phyloP scores from a whole-genome alignment of 495 filamentous ascomycete genomes.

The Penicillium angulare region DNA sequence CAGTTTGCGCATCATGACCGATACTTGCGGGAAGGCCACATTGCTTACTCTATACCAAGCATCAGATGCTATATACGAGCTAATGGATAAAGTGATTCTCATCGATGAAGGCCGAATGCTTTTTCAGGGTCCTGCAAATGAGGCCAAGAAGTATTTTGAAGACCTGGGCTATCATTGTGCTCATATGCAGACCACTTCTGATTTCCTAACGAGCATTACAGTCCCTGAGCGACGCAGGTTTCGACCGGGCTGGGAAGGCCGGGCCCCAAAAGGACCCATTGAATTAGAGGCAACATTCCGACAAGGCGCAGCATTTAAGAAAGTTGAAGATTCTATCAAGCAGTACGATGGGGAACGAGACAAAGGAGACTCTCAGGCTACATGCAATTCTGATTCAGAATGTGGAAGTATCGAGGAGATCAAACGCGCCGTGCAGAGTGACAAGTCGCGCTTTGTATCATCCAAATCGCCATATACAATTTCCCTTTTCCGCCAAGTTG shows the following conservation, averaged over 20 bases:
- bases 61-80: slow-evolving; percentile 59
- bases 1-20: slow-evolving; percentile 45
- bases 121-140: slow-evolving; percentile 55
- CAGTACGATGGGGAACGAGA: slow-evolving; percentile 16
- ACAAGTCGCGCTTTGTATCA: slow-evolving; percentile 20
- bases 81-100: slow-evolving; percentile 66
- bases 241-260: slow-evolving; percentile 53
- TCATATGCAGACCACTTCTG: slow-evolving; percentile 50
- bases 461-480: slow-evolving; percentile 35
- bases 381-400: background rate
- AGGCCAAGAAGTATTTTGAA: slow-evolving; percentile 65
- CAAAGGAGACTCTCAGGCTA: slow-evolving; percentile 10
- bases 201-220: slow-evolving; percentile 70
- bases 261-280: slow-evolving; percentile 62
- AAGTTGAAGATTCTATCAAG: slow-evolving; percentile 40
- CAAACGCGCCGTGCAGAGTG: too few relatives aligned
- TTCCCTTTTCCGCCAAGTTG: slow-evolving; percentile 30
- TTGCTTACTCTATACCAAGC: slow-evolving; percentile 60
- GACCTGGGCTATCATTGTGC: slow-evolving; percentile 55
- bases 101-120: slow-evolving; percentile 63
- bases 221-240: slow-evolving; percentile 57
- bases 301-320: slow-evolving; percentile 37
- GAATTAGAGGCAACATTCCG: slow-evolving; percentile 61
- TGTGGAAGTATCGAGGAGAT: background rate
- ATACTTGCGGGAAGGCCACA: slow-evolving; percentile 42